These are phyloP conservation scores for Kregervanrija fluxuum DNA, from an alignment of 805 yeast genomes.

Conservation along the genomic window DNA sequence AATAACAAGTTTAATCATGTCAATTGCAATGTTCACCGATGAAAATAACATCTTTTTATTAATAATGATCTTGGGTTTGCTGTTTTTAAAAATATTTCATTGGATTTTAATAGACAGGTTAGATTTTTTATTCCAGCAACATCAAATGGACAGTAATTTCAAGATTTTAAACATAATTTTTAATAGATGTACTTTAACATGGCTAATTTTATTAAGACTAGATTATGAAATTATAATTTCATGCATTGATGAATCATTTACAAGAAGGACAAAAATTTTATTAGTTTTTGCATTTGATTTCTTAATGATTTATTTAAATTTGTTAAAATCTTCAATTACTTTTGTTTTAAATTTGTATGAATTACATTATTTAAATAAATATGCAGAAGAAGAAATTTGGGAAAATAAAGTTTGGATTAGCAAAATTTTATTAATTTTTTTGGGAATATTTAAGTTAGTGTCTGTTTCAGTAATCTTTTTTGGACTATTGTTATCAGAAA, in stretches of 20 bases:
- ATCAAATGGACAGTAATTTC: constrained; percentile 22
- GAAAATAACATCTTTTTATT: constrained; percentile 40
- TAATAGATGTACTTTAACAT: constrained; percentile 38
- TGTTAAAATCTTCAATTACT: constrained; percentile 39
- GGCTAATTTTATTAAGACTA: constrained; percentile 35
- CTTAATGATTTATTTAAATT: constrained; percentile 52
- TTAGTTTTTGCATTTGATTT: constrained; percentile 72
- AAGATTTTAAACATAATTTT: constrained; percentile 18
- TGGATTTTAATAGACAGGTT: constrained; percentile 55
- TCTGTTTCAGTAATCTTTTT: constrained; percentile 38
- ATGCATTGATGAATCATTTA: constrained; percentile 50
- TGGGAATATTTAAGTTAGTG: constrained; percentile 15
- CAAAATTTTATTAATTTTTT: constrained; percentile 47
- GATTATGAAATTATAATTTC: constrained; percentile 49
- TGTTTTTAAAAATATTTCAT: constrained; percentile 63
- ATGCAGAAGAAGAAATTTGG: constrained; percentile 60
- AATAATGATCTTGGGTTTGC: constrained; percentile 27
- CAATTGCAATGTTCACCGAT: constrained; percentile 43
- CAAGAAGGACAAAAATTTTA: constrained; percentile 47
- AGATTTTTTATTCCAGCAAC: constrained; percentile 40
- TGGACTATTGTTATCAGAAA: constrained; percentile 32
- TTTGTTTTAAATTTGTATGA: constrained; percentile 51
- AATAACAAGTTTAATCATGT: constrained; percentile 53
- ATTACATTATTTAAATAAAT: constrained; percentile 34
- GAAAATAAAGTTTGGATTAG: constrained; percentile 58